Percentiles rank a stretch among this genome's conserved stretches.
phyloP scores from a whole-genome alignment of 495 filamentous ascomycete genomes.

The Cercophora newfieldiana region DNA sequence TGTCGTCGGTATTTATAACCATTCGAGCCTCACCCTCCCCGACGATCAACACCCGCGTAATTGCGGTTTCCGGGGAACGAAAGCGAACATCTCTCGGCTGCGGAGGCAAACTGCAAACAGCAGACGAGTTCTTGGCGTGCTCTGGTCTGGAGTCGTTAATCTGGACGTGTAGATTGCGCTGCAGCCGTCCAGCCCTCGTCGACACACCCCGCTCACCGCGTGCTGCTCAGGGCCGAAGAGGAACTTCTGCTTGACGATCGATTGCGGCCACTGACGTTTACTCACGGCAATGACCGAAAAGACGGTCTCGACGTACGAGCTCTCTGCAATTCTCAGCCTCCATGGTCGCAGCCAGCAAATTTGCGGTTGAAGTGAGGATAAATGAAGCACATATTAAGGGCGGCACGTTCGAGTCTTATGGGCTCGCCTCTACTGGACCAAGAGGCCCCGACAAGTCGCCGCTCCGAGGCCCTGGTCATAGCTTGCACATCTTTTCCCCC shows the following conservation, averaged over 20 bases:
- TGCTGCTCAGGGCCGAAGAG: slow-evolving; percentile 17
- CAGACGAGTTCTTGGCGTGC: slow-evolving; percentile 24
- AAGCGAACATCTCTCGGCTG: slow-evolving; percentile 21
- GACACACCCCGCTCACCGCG: slow-evolving; percentile 11
- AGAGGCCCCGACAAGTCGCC: slow-evolving; percentile 19
- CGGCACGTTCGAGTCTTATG: slow-evolving; percentile 37
- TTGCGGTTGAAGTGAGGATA: slow-evolving; percentile 54
- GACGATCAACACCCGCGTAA: slow-evolving; percentile 12
- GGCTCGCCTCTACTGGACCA: slow-evolving; percentile 25
- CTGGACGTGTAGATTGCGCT: slow-evolving; percentile 28
- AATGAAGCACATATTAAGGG: slow-evolving; percentile 50
- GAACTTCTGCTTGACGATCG: slow-evolving; percentile 16
- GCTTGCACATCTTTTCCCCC: slow-evolving; percentile 10
- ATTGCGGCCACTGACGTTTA: slow-evolving; percentile 18
- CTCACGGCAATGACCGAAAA: slow-evolving; percentile 14
- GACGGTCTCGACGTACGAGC: slow-evolving; percentile 19
- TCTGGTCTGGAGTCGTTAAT: slow-evolving; percentile 33
- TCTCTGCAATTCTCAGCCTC: slow-evolving; percentile 23
- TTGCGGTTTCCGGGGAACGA: slow-evolving; percentile 14
- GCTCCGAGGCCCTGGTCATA: slow-evolving; percentile 23
- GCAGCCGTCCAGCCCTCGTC: slow-evolving; percentile 10
- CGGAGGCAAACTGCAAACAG: slow-evolving; percentile 30
- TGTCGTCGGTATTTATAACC: slow-evolving; percentile 37
- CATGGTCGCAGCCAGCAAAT: slow-evolving; percentile 38
- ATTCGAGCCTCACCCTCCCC: slow-evolving; percentile 1